phyloP scores from a whole-genome alignment of 768 basidiomycete genomes.

The Suillus brevipes region DNA sequence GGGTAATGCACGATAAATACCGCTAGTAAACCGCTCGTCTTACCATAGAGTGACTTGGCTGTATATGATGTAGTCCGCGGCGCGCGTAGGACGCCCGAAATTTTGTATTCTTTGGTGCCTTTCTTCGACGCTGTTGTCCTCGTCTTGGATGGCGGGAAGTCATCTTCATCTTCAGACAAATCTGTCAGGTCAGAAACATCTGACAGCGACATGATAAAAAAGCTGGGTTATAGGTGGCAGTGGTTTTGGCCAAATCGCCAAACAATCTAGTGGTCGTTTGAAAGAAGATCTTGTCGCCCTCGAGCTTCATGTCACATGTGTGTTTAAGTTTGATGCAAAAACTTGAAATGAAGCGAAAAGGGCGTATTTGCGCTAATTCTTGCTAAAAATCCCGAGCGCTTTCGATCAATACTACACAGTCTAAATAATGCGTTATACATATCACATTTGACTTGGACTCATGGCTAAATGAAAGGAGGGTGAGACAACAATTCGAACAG shows the following conservation, averaged over 20 bases:
- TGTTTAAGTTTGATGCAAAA: slow-evolving; percentile 4
- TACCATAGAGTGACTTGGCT: slow-evolving; percentile 47
- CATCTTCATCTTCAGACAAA: slow-evolving; percentile 42
- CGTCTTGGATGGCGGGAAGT: slow-evolving; percentile 27
- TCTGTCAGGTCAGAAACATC: slow-evolving; percentile 51
- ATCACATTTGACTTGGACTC: background rate
- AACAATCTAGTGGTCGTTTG: background rate
- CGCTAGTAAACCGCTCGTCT: slow-evolving; percentile 8
- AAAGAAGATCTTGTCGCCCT: background rate
- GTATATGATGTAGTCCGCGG: slow-evolving; percentile 43
- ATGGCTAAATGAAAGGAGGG: background rate
- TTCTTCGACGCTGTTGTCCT: slow-evolving; percentile 27
- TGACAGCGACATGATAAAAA: slow-evolving; percentile 34
- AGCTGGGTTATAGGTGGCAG: background rate
- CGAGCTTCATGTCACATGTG: background rate
- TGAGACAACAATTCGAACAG: background rate
- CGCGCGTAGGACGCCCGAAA: slow-evolving; percentile 35
- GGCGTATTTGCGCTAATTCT: background rate
- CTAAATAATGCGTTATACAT: no score
- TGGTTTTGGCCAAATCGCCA: background rate
- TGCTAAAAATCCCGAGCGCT: background rate
- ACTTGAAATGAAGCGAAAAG: slow-evolving; percentile 3
- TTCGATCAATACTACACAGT: background rate
- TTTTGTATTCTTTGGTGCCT: slow-evolving; percentile 30
- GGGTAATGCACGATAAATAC: slow-evolving; percentile 4